Base-by-base conservation (phyloP, 805 yeast genomes). In the Kodamaea laetipori region DNA sequence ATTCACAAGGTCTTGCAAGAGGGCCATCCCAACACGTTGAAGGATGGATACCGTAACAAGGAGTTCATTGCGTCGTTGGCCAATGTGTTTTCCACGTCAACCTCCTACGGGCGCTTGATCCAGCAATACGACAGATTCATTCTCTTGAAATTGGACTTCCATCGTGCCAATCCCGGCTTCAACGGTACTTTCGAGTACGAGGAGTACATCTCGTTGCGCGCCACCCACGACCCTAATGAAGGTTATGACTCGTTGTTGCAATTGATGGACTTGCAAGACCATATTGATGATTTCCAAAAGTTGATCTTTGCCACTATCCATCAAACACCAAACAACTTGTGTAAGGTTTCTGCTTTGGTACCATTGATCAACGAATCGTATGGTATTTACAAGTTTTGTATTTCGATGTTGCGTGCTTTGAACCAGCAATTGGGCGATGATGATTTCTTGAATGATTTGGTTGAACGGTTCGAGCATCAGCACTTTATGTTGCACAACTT, bases 181-280 rank as follows among this genome's bases (percentile, higher is more conserved):
- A 92, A 86, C 58, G 99, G 98, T 27, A 89, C 89, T 27, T 92
- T 92, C 64, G 99, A 92, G 61, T 94, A 92, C 60, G 96, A 90
- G 63, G 99, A 92, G 61, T 94, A 92, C 59, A 81, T 90, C 34
- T 87, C 97, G 3, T 73, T 92, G 52, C 79, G 87, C 45, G 81
- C 90, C 2, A 95, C 88, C 28, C 83, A 88, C 55, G 96, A 92
- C 62, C 97, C 97, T 4, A 90, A 92, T 59, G 96, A 90, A 66
- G 98, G 98, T 5, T 90, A 85, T 61, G 96, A 92, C 58, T 82
- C 95, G 0, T 81, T 92, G 48, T 61, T 88, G 50, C 97, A 89
- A 60, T 71, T 92, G 55, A 83, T 89, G 87, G 80, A 81, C 35
- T 69, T 92, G 44, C 97, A 90, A 64, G 97, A 92, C 58, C 71